Evolutionary conservation across 495 filamentous ascomycete species (phyloP).

Genomic region (Chlorociboria aeruginascens): DNA sequence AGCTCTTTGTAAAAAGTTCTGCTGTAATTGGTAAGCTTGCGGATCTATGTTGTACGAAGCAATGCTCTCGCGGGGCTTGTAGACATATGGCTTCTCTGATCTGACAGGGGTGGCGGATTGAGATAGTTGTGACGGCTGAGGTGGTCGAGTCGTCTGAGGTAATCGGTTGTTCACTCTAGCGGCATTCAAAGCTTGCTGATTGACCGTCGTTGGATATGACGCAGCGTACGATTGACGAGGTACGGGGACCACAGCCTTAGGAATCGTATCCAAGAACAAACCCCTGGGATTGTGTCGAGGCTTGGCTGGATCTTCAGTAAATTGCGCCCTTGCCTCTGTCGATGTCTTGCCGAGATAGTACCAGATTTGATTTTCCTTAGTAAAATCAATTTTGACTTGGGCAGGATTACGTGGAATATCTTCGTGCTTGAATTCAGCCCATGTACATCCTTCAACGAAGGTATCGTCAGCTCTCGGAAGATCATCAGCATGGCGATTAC

Average conservation of each 20-base stretch:
- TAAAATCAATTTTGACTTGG: slow-evolving; percentile 52
- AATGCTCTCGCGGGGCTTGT: slow-evolving; percentile 33
- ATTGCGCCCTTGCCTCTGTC: slow-evolving; percentile 86
- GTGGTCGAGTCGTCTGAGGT: background rate
- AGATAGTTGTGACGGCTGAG: background rate
- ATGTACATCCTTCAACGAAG: slow-evolving; percentile 55
- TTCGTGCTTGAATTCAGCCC: slow-evolving; percentile 70
- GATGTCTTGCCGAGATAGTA: slow-evolving; percentile 78
- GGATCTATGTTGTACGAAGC: slow-evolving; percentile 21
- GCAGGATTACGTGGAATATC: slow-evolving; percentile 33
- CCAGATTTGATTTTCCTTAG: slow-evolving; percentile 67
- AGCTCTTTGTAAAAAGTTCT: slow-evolving; percentile 25
- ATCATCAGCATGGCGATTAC: slow-evolving; percentile 43
- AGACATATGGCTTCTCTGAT: slow-evolving; percentile 38
- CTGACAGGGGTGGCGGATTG: slow-evolving; percentile 6
- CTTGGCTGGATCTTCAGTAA: slow-evolving; percentile 66
- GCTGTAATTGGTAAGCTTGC: slow-evolving; percentile 26
- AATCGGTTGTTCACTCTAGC: slow-evolving; percentile 1
- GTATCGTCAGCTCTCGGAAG: slow-evolving; percentile 54
- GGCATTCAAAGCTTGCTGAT: slow-evolving; percentile 14
- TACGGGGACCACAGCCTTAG: slow-evolving; percentile 31
- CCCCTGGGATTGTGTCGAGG: slow-evolving; percentile 41
- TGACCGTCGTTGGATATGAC: slow-evolving; percentile 16
- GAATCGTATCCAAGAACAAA: slow-evolving; percentile 51
- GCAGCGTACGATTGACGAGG: slow-evolving; percentile 24